Conservation (phyloP, 192 early-diverging fungal species). For the Coemansia sp. region DNA sequence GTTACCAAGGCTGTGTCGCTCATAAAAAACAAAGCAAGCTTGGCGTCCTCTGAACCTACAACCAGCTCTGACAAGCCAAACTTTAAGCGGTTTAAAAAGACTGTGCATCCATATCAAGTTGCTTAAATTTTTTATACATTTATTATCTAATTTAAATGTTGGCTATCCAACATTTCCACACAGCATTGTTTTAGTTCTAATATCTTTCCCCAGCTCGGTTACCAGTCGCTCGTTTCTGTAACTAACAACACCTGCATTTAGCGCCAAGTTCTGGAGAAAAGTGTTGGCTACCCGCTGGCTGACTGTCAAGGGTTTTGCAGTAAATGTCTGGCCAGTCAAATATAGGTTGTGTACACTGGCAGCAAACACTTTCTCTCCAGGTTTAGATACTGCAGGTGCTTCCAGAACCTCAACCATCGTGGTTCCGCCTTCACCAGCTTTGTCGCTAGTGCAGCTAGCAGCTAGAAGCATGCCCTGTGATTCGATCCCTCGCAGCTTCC, state of each 20-base stretch:
- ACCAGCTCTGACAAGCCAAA: constrained; percentile 12
- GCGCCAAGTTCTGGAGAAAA: constrained; percentile 12
- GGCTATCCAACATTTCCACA: constrained; percentile 18
- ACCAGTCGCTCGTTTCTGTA: constrained; percentile 16
- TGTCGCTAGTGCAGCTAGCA: constrained; percentile 6
- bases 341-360: background rate
- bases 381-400: constrained; percentile 8
- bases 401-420: constrained; percentile 29
- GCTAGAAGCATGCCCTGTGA: constrained; percentile 44
- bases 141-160: background rate
- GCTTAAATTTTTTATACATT: background rate
- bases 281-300: constrained; percentile 15
- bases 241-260: constrained; percentile 12
- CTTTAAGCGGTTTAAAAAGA: constrained; percentile 49
- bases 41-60: background rate
- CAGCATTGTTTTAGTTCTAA: constrained; percentile 13
- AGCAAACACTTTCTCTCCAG: constrained; percentile 17
- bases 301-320: constrained; percentile 15
- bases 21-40: background rate
- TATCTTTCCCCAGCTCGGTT: constrained; percentile 3
- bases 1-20: background rate
- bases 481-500: constrained; percentile 30
- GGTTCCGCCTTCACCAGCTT: background rate
- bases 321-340: background rate
- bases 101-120: constrained; percentile 27